These are phyloP conservation scores for Paramecium sonneborni DNA, from an alignment of 73 alveolate genomes.

Conservation along the genomic window DNA sequence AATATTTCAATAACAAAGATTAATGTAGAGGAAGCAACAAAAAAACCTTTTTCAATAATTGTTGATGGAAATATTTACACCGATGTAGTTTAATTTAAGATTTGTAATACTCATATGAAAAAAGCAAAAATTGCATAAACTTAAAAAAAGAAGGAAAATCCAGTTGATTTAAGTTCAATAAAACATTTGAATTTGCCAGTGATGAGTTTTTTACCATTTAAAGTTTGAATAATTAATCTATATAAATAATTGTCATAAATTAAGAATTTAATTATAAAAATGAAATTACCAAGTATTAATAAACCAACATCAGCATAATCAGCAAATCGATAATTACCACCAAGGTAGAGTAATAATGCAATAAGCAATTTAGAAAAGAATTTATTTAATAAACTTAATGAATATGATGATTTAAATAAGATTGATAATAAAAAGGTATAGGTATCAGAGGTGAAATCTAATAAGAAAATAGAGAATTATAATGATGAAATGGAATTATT, in stretches of 20 bases:
- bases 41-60: conserved; percentile 50
- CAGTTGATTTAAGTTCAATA: conserved; percentile 14
- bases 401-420: conserved; percentile 1
- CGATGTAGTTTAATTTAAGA: conserved; percentile 34
- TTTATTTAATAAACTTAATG: background rate
- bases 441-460: background rate
- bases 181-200: conserved; percentile 58
- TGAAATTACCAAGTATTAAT: conserved; percentile 25
- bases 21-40: conserved; percentile 3
- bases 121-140: background rate
- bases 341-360: background rate
- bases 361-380: background rate
- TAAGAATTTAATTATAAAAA: background rate
- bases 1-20: conserved; percentile 40
- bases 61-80: conserved; percentile 66
- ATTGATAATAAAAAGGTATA: background rate
- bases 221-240: conserved; percentile 30
- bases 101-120: conserved; percentile 48
- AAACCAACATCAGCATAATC: conserved; percentile 25
- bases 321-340: background rate
- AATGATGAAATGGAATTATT: background rate
- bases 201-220: conserved; percentile 62
- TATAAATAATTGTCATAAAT: background rate
- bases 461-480: background rate
- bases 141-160: background rate